phyloP scores from a whole-genome alignment of 495 filamentous ascomycete species.

The Penicillium cataractarum region DNA sequence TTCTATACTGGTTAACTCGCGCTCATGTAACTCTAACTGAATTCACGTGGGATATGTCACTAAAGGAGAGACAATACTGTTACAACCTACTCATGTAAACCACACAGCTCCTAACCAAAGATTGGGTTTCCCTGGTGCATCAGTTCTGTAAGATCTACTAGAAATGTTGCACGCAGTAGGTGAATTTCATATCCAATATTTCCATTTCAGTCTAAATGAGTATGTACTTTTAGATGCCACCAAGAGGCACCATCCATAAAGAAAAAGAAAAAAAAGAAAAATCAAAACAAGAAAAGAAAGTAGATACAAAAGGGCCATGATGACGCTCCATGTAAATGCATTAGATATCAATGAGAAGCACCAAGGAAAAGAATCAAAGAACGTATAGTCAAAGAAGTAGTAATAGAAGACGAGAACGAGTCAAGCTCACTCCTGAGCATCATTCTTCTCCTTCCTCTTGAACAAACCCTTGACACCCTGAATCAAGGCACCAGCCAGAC shows the following conservation, averaged over 20 bases:
- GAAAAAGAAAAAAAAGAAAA: background rate
- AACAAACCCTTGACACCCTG: constrained; percentile 47
- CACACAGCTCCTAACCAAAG: no score
- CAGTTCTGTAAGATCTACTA: background rate
- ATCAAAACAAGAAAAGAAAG: background rate
- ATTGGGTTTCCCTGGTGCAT: no score
- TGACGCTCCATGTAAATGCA: constrained; percentile 35
- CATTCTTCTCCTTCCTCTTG: constrained; percentile 30
- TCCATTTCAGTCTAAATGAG: background rate
- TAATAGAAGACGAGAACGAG: background rate
- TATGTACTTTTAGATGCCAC: background rate
- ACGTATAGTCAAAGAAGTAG: background rate
- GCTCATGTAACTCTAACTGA: no score
- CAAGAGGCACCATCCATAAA: background rate
- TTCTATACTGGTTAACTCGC: no score
- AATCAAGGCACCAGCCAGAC: constrained; percentile 50
- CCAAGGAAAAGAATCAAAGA: constrained; percentile 3
- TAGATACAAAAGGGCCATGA: constrained; percentile 10
- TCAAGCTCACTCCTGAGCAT: constrained; percentile 10
- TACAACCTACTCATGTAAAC: no score
- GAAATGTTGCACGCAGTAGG: background rate
- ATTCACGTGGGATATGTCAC: no score
- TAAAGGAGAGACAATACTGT: no score
- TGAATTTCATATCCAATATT: background rate
- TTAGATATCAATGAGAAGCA: constrained; percentile 11